Evolutionary conservation across 2,329 filamentous ascomycete genomes (phyloP).

Genomic region (Colletotrichum godetiae): DNA sequence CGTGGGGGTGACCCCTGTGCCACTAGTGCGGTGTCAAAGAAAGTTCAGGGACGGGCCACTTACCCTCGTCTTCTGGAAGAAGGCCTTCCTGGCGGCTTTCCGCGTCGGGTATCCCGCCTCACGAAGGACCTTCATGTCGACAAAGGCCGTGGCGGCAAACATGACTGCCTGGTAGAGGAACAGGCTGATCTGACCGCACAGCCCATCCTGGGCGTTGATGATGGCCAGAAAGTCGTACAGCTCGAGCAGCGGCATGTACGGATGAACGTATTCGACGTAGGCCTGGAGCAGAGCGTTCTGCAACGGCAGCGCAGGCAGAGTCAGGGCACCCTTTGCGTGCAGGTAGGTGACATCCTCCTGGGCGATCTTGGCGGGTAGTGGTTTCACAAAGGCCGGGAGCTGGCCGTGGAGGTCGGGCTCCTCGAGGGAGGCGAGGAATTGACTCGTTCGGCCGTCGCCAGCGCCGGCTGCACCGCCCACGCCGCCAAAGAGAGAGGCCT

Average conservation of each 20-base stretch:
- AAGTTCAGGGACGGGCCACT: constrained; percentile 46
- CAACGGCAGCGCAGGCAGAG: constrained; percentile 75
- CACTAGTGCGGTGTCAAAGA: neutral
- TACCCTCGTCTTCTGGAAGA: constrained; percentile 89
- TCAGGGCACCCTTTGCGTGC: constrained; percentile 84
- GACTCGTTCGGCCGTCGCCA: constrained; percentile 51
- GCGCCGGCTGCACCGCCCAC: neutral
- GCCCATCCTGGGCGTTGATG: constrained; percentile 75
- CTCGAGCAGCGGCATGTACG: constrained; percentile 92
- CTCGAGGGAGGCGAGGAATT: constrained; percentile 60
- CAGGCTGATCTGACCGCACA: constrained; percentile 79
- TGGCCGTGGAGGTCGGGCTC: constrained; percentile 58
- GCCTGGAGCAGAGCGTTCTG: constrained; percentile 85
- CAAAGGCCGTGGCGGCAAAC: constrained; percentile 91
- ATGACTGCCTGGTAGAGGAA: constrained; percentile 94
- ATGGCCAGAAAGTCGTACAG: constrained; percentile 68
- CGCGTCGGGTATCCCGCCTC: constrained; percentile 82
- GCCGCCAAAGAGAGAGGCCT: constrained; percentile 45
- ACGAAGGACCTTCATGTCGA: constrained; percentile 81
- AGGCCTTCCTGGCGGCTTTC: constrained; percentile 86
- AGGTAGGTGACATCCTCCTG: constrained; percentile 87
- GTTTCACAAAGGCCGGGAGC: constrained; percentile 78
- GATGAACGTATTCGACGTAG: constrained; percentile 91
- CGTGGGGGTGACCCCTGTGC: constrained; percentile 19
- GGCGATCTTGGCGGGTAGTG: constrained; percentile 80